These are phyloP conservation scores for Mycena latifolia DNA, from an alignment of 768 basidiomycete genomes.

Conservation along the genomic window DNA sequence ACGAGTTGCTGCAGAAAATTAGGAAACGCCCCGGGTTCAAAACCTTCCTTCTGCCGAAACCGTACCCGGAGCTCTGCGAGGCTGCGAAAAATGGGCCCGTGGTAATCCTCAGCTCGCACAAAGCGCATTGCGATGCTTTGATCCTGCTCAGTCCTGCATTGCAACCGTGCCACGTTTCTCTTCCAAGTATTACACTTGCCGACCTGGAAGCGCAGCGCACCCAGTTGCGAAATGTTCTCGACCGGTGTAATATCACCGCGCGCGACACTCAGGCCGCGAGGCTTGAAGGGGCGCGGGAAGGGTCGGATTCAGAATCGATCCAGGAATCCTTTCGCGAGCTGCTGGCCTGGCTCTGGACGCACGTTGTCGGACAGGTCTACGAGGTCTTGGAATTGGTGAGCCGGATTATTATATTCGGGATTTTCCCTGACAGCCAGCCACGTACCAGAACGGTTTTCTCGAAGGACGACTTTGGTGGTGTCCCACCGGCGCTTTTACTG, in stretches of 20 bases:
- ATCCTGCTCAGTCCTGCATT: not conserved
- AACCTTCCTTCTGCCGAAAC: not conserved
- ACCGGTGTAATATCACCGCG: not conserved
- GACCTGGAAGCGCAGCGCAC: not conserved
- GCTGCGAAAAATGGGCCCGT: not conserved
- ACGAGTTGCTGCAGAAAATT: not conserved
- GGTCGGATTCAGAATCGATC: not conserved
- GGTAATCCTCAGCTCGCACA: not conserved
- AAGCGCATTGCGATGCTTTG: not conserved
- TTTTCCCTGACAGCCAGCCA: too few relatives aligned
- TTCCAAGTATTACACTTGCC: not conserved
- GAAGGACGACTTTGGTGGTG: constrained; percentile 11
- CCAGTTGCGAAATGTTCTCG: not conserved
- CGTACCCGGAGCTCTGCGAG: not conserved
- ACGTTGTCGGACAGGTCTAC: not conserved
- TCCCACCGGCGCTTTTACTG: constrained; percentile 4
- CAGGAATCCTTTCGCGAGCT: not conserved
- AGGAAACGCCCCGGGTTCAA: not conserved
- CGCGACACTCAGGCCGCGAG: not conserved
- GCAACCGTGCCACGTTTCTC: not conserved
- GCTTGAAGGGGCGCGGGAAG: not conserved
- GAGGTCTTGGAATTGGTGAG: not conserved
- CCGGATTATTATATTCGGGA: too few relatives aligned
- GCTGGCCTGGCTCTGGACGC: not conserved
- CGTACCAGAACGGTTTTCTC: not conserved